Evolutionary conservation across 768 basidiomycete species (phyloP), one percentile per base, ranked within the genome.

Genomic region (Russula griseocarnosa): DNA sequence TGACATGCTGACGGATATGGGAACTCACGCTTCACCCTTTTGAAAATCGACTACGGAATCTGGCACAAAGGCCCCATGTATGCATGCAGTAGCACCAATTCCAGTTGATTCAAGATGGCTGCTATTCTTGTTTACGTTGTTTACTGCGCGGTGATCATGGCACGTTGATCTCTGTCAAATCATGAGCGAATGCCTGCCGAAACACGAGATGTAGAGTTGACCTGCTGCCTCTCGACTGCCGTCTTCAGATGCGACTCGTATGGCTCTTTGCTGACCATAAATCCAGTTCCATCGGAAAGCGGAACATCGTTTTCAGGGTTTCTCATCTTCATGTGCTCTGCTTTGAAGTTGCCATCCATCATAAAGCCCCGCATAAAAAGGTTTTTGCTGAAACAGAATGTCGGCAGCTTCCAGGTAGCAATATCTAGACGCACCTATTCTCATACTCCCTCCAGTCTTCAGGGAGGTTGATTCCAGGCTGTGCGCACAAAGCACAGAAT

Each of bases 71-170:
- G 30, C 30, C 30, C 30, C 5, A 5, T 30, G 30, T 5, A 30
- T 30, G 30, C 30, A 30, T 30, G 30, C 30, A 5, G 30, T 30
- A 6, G 30, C 30, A 1, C 30, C 30, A 30, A 30, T 30, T 30
- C 30, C 30, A 30, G 30, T 30, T 30, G 30, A 30, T 6, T 30
- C 30, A 30, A 30, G 30, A 30, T 30, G 30, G 30, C 30, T 30
- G 30, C 30, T 30, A 30, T 30, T 3, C 30, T 30, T 30, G 6
- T 30, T 30, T 30, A 6, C 5, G 30, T 30, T 30, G 20, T 38
- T 38, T 14, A 38, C 36, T 3, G 40, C 55, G 6, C 55, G n/a
- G 42, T 56, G 55, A 30, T 56, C 55, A 56, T 56, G 55, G 28
- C 55, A 44, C 11, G 42, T 56, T 7, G 42, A 56, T 14, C 20